Evolutionary conservation across 495 filamentous ascomycete genomes (phyloP).

Genomic region (Glutinoglossum americanum): DNA sequence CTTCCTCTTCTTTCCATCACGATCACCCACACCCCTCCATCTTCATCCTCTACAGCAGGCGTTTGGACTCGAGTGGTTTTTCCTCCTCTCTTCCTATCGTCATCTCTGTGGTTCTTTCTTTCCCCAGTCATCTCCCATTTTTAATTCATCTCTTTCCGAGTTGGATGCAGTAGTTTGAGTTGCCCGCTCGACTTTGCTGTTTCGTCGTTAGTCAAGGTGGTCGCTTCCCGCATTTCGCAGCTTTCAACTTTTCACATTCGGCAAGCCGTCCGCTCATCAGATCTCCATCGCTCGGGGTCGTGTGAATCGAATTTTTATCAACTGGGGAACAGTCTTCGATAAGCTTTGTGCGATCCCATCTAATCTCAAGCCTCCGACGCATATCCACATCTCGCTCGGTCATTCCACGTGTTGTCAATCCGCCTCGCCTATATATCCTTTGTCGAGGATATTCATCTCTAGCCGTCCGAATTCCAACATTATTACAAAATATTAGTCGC

Average conservation of each 20-base stretch:
- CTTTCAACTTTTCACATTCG: not conserved
- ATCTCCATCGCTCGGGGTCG: not conserved
- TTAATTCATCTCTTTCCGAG: constrained; percentile 3
- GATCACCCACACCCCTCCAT: not conserved
- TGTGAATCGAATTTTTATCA: constrained; percentile 1
- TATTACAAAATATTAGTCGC: not conserved
- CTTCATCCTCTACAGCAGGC: constrained; percentile 3
- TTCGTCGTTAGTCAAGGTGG: not conserved
- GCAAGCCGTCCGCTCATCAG: not conserved
- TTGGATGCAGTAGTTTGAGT: constrained; percentile 2
- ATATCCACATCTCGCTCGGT: not conserved
- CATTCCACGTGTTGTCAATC: not conserved
- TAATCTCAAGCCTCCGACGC: not conserved
- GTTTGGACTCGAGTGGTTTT: constrained; percentile 5
- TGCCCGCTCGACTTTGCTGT: not conserved
- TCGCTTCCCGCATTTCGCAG: constrained; percentile 1
- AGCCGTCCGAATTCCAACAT: not conserved
- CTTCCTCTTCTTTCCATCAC: not conserved
- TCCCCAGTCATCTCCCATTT: not conserved
- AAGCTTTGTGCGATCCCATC: not conserved
- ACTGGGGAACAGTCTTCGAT: not conserved
- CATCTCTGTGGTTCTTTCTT: not conserved
- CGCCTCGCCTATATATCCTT: not conserved
- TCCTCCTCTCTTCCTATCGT: constrained; percentile 2
- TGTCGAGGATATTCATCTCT: not conserved